A percentile compares a stretch with the other conserved stretches of the same genome.
These are phyloP conservation scores for Cladosporium oxysporum DNA, from an alignment of 2,329 filamentous ascomycete genomes.

Conservation along the genomic window DNA sequence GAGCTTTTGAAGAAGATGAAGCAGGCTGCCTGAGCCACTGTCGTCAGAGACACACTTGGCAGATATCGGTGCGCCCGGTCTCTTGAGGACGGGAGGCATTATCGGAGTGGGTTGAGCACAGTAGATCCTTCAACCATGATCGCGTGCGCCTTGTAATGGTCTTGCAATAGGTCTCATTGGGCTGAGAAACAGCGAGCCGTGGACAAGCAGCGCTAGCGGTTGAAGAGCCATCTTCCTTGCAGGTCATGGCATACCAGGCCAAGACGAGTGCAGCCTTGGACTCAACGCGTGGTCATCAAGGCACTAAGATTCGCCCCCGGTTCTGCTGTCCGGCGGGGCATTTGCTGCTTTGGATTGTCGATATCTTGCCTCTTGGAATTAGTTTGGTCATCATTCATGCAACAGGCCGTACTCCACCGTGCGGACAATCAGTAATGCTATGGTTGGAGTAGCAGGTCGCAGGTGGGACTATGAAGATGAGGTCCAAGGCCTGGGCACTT, in stretches of 20 bases:
- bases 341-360: neutral
- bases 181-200: neutral
- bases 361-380: neutral
- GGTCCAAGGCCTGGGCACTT: conserved; percentile 7
- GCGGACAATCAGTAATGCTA: neutral
- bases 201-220: conserved; percentile 1
- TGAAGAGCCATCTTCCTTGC: conserved; percentile 9
- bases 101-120: conserved; percentile 4
- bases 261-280: conserved; percentile 11
- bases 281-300: neutral
- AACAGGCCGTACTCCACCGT: neutral
- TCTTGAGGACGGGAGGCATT: neutral
- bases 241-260: conserved; percentile 6
- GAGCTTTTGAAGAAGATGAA: neutral
- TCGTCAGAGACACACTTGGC: conserved; percentile 16
- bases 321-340: neutral
- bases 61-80: conserved; percentile 3
- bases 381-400: neutral
- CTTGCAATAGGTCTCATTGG: conserved; percentile 1
- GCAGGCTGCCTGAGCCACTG: neutral
- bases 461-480: conserved; percentile 6
- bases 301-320: neutral
- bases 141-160: neutral
- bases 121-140: conserved; percentile 5
- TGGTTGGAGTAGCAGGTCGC: neutral